Evolutionary conservation across 352 stramenopile genomes (phyloP), one percentile per base, ranked within the genome.

Genomic region (Phytophthora pini): DNA sequence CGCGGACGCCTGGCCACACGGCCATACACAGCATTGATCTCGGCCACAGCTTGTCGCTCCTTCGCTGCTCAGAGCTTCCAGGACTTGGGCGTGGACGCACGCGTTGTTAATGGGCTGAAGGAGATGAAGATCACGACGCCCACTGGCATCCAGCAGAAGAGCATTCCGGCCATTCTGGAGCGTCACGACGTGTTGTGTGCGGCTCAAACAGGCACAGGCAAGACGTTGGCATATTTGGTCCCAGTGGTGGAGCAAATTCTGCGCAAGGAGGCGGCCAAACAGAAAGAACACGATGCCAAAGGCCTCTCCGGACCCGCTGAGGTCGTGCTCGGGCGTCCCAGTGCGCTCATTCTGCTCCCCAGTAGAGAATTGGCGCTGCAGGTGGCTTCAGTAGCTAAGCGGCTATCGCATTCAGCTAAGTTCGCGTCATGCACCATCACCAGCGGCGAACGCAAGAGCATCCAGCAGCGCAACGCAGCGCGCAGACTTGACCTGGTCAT

Each of bases 311-410:
- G 27, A 4, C 59, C 41, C 4, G 5, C 46, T 3, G 48, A 71
- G 20, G 56, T 76, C 2, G 49, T 79, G 2, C 27, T 73, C 9
- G 60, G 67, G 7, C 76, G 83, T 11, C 83, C 83, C 6, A 71
- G 79, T n/a, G 81, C 73, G 8, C 63, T 92, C 4, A 61, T 92
- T 2, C 52, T 90, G 46, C 68, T 89, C 47, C 84, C 84, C 2
- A 93, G 84, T 66, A 77, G 84, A 7, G 85, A 94, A 64, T 52
- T 92, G 6, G 83, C 82, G 10, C 53, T 87, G 40, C 85, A 94
- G 51, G 82, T 94, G 27, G 79, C 71, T 22, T 72, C 79, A 5
- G 84, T 94, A 11, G 83, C 85, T 27, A 90, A 91, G 54, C 68
- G 79, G 20, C 65, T 93, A 17, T 72, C 87, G 1, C 87, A 94